A percentile compares a stretch with the other conserved stretches of the same genome.
Conservation (phyloP, 805 yeast genomes). For the Pichia scutulata region DNA sequence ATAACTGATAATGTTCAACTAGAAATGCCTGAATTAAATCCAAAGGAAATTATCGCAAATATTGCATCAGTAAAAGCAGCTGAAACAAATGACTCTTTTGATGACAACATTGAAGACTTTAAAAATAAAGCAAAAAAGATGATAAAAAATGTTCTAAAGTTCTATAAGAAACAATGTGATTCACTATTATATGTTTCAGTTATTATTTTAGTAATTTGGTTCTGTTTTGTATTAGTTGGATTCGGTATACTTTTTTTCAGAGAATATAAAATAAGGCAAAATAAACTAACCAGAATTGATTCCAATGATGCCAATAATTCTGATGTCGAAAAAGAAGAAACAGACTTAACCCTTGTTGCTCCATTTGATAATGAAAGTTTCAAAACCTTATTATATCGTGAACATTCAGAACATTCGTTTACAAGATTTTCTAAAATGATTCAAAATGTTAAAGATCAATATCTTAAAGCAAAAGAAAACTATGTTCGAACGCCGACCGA, state of each 20-base stretch:
- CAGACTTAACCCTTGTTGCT: constrained; percentile 8
- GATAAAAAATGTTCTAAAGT: constrained; percentile 24
- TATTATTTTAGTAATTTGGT: constrained; percentile 41
- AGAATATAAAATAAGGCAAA: constrained; percentile 2
- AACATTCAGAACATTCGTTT: neutral
- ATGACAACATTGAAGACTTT: constrained; percentile 12
- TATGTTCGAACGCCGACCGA: constrained; percentile 11
- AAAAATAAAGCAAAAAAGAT: constrained; percentile 20
- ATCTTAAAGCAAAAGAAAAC: neutral
- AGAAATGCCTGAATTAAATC: constrained; percentile 42
- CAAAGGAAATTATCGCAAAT: constrained; percentile 8
- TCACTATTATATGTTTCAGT: constrained; percentile 42
- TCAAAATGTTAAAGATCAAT: constrained; percentile 7
- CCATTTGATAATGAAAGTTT: constrained; percentile 11
- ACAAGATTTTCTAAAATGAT: neutral
- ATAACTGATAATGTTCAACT: constrained; percentile 55
- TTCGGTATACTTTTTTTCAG: constrained; percentile 10
- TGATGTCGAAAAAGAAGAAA: neutral
- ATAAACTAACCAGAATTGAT: neutral
- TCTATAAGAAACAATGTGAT: constrained; percentile 31
- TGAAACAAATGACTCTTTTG: constrained; percentile 5
- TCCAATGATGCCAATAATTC: neutral
- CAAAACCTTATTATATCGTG: neutral
- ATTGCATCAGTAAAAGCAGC: constrained; percentile 6
- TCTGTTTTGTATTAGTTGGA: constrained; percentile 30